Base-by-base conservation (phyloP, 306 rosid genomes). In the Vachellia collinsii region DNA sequence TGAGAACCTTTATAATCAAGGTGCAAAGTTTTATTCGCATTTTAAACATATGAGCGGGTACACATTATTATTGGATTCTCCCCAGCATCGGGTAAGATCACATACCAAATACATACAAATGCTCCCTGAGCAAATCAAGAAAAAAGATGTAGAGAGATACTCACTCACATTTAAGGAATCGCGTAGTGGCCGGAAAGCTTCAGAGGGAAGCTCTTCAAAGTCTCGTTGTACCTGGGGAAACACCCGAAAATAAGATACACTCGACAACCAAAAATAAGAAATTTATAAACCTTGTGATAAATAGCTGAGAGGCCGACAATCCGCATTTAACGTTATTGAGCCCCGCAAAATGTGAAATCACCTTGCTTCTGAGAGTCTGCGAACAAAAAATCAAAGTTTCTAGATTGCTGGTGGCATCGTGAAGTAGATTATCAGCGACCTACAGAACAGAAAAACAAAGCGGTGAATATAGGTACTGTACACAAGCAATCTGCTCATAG, bases 361-460 rank as follows among this genome's bases (percentile, higher is more conserved):
- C 99, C 99, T 96, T 96, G 97, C 99, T 93, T 88, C 99, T 85
- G 53, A 96, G 93, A 76, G 99, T 96, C 88, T 96, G 99, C 51
- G 98, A 93, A 83, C 98, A 96, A 88, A 96, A 96, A 80, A 96
- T 96, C 87, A 93, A 88, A 48, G 99, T 96, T 81, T 96, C 99
- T 44, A 92, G 85, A 90, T 96, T 96, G 90, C 99, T 96, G 19
- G 89, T 89, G 42, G 99, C 84, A 82, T 96, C 98, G 14, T 96
- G 99, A 87, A 96, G 99, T 83, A 96, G 87, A 82, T 96, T 89
- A 86, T 96, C 99, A 77, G 98, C 99, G 86, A 96, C 99, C 99
- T 96, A 78, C 83, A 78, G 29, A 51, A 7, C 37, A 70, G 63
- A 23, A 72, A 72, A n/a, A 67, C 47, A 70, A 70, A 20, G 78